These are phyloP conservation scores for Boletus subcaerulescens DNA, from an alignment of 768 basidiomycete genomes.

Conservation along the genomic window DNA sequence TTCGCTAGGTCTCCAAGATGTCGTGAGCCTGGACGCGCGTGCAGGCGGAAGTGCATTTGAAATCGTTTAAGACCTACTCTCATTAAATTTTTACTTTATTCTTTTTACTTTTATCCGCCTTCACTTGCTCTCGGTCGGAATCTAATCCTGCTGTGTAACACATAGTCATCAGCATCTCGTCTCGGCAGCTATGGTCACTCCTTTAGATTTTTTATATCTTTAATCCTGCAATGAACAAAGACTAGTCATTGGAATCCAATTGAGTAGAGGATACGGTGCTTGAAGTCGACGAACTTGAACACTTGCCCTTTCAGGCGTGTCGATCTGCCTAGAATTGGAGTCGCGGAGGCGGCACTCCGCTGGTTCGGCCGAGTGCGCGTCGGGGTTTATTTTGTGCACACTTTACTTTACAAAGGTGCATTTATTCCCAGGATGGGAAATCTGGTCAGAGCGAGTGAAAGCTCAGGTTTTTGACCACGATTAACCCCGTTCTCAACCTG, in stretches of 20 bases:
- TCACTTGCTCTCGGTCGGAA: neutral
- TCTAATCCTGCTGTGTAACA: conserved; percentile 20
- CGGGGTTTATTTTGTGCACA: conserved; percentile 3
- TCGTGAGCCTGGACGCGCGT: conserved; percentile 50
- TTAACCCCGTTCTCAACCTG: neutral
- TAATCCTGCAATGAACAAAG: conserved; percentile 25
- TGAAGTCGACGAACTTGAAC: conserved; percentile 1
- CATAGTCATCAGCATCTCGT: conserved; percentile 17
- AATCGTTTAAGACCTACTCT: conserved; percentile 36
- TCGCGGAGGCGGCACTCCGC: neutral
- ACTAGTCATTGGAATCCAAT: neutral
- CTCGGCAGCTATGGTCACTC: conserved; percentile 18
- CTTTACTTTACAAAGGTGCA: too few species aligned
- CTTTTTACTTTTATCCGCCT: neutral
- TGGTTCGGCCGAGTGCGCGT: neutral
- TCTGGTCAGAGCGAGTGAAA: neutral
- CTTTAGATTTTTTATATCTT: conserved; percentile 15
- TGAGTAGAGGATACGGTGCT: neutral
- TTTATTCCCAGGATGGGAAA: conserved; percentile 7
- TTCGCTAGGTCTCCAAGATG: conserved; percentile 47
- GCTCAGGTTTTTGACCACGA: neutral
- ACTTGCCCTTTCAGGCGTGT: conserved; percentile 6
- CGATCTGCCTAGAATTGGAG: neutral
- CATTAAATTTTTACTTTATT: neutral
- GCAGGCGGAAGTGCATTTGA: conserved; percentile 62